These are phyloP conservation scores for Acanthamoeba sp. DNA, from an alignment of 208 protist genomes.

Conservation along the genomic window DNA sequence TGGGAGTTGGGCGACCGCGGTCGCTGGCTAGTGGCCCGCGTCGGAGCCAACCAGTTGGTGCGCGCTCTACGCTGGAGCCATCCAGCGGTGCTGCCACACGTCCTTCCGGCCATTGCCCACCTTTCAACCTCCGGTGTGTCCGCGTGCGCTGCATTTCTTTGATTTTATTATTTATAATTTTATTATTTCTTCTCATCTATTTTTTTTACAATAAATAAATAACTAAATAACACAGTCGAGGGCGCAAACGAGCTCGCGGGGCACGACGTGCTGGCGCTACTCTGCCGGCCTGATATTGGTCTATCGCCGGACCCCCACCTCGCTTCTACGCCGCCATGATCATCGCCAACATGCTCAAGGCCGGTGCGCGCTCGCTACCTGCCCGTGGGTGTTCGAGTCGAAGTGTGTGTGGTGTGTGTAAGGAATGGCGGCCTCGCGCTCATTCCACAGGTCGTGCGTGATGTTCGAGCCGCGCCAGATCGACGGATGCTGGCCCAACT, in stretches of 20 bases:
- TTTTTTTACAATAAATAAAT: not conserved
- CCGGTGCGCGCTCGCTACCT: not conserved
- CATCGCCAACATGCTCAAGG: not conserved
- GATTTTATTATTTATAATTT: not conserved
- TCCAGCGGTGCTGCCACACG: not conserved
- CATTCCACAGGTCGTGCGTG: not conserved
- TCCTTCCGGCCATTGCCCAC: not conserved
- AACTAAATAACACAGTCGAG: not conserved
- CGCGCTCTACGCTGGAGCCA: slow-evolving; percentile 10
- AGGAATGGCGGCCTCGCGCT: too few species aligned
- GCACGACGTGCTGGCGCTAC: not conserved
- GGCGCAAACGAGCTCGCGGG: not conserved
- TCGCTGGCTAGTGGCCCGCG: not conserved
- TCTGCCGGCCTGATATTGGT: not conserved
- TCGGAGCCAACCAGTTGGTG: not conserved
- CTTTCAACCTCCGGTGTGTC: not conserved
- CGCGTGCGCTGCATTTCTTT: not conserved
- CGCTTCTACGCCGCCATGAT: not conserved
- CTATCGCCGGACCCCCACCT: not conserved
- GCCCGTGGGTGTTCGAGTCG: too few species aligned
- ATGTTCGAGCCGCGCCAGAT: not conserved
- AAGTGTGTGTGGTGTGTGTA: too few species aligned
- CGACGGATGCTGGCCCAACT: not conserved
- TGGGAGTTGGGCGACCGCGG: not conserved
- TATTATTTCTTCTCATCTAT: not conserved